Evolutionary conservation across 352 stramenopile genomes (phyloP), one percentile per base, ranked within the genome.

Genomic region (Globisporangium viniferum): DNA sequence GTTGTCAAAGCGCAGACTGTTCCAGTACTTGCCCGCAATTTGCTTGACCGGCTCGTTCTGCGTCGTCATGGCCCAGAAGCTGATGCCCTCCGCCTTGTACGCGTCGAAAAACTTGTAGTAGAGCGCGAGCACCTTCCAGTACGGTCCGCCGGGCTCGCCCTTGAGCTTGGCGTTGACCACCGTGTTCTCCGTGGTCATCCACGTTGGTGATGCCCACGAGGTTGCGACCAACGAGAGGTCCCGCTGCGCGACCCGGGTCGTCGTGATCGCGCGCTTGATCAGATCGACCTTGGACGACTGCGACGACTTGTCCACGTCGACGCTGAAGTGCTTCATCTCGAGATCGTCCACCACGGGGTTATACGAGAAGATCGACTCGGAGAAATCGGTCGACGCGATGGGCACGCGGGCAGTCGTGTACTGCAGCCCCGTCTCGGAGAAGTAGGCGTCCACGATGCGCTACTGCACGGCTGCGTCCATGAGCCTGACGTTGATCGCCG

Each of bases 101-200:
- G 82, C 85, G 27, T 70, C 71, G 41, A 96, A 73, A 61, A 95
- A 95, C 56, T 90, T 91, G 68, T 96, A 92, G 63, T 95, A 96
- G 3, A 86, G 62, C 20, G 87, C 89, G 56, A 89, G 79, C 5
- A 87, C 78, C 27, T 78, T 24, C 75, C 83, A 84, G 59, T 91
- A 87, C 46, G 65, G 10, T 1, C 69, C 67, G 10, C 81, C 74
- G 0, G 77, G 70, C 22, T 79, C 64, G 6, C 82, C 84, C 51
- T 84, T 74, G 31, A 90, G 60, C 9, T 74, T 33, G 31, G 75
- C 83, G 49, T 86, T 83, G 33, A 84, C 64, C 9, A 71, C 82
- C 51, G 71, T 70, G 33, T 88, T 85, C 55, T 79, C 74, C 33
- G 68, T 76, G 59, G 92, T 95, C 88, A 96, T 95, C 86, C 87